A percentile compares a stretch with the other conserved stretches of the same genome.
These are phyloP conservation scores for Metschnikowia peoriensis DNA, from an alignment of 805 yeast species.

Conservation along the genomic window DNA sequence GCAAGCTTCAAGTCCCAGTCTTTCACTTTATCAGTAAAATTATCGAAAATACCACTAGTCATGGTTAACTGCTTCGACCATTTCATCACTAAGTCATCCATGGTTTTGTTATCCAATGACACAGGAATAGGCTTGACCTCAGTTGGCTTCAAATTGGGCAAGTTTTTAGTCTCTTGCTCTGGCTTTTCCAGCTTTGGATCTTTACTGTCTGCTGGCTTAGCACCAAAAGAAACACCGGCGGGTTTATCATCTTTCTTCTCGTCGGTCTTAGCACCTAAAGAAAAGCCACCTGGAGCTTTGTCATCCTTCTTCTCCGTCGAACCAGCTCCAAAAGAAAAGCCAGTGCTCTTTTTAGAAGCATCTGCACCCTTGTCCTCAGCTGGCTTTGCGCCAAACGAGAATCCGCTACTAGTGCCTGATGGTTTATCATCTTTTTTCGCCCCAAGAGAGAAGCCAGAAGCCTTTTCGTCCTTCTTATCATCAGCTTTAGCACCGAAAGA, in stretches of 20 bases:
- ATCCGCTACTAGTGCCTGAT: not conserved
- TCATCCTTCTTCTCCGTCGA: slow-evolving; percentile 24
- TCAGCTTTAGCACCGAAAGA: slow-evolving; percentile 20
- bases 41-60: slow-evolving; percentile 70
- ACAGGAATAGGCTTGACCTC: slow-evolving; percentile 65
- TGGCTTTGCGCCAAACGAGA: slow-evolving; percentile 25
- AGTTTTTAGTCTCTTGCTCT: slow-evolving; percentile 19
- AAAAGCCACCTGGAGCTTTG: slow-evolving; percentile 18
- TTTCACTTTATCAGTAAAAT: slow-evolving; percentile 70
- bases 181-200: slow-evolving; percentile 1
- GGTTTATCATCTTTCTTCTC: slow-evolving; percentile 14
- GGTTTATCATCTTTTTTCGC: slow-evolving; percentile 13
- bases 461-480: slow-evolving; percentile 19
- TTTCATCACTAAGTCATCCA: slow-evolving; percentile 87
- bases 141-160: slow-evolving; percentile 45
- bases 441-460: slow-evolving; percentile 22
- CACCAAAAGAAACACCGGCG: slow-evolving; percentile 22
- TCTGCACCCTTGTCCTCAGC: slow-evolving; percentile 18
- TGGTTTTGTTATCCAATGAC: slow-evolving; percentile 82
- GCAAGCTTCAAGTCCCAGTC: slow-evolving; percentile 86
- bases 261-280: slow-evolving; percentile 19
- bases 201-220: slow-evolving; percentile 16
- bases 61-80: slow-evolving; percentile 87
- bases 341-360: slow-evolving; percentile 5
- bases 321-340: slow-evolving; percentile 25